Evolutionary conservation across 2,329 filamentous ascomycete species (phyloP), one percentile per base, ranked within the genome.

Genomic region (Aspergillus luchuensis): DNA sequence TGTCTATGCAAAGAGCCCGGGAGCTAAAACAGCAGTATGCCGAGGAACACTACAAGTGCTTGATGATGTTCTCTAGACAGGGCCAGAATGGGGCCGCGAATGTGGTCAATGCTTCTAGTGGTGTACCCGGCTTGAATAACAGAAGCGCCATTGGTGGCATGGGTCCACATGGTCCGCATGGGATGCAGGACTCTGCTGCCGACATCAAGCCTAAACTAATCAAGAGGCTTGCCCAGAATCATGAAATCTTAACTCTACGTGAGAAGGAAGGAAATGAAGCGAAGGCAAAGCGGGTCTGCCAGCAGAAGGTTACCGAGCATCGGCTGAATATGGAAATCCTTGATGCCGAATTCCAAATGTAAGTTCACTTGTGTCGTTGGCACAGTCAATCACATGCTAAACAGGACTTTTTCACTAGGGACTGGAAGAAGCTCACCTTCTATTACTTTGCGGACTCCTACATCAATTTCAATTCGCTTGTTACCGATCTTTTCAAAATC

Each of bases 401-500:
- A 13, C 5, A 59, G 4, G 6, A 49, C 4, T n/a, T 28, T 15
- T 43, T 43, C 13, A 63, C 59, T 69, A 97, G 94, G 89, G 95
- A 99, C 75, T 97, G 92, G 88, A 97, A 98, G 80, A 99, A 99
- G 76, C 81, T 99, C 58, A 99, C 96, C 0, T 98, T 98, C 78
- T 99, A 97, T 81, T 99, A 98, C 79, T 99, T 97, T 74, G 94
- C 95, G 57, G 93, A 97, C 72, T 88, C 92, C 0, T 99, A 99
- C 75, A 97, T 99, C 82, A 98, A 98, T 80, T 99, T 99, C 84
- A 99, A 99, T 75, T 91, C 92, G 2, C 86, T 99, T 15, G 95
- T 99, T 56, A 97, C 93, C 0, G 95, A 99, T 74, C 84, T 99
- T 11, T 99, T 98, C 85, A 98, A 98, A 79, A 94, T 98, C 64